These are phyloP conservation scores for Bruguiera hainesii DNA, from an alignment of 441 rosid species.

Conservation along the genomic window DNA sequence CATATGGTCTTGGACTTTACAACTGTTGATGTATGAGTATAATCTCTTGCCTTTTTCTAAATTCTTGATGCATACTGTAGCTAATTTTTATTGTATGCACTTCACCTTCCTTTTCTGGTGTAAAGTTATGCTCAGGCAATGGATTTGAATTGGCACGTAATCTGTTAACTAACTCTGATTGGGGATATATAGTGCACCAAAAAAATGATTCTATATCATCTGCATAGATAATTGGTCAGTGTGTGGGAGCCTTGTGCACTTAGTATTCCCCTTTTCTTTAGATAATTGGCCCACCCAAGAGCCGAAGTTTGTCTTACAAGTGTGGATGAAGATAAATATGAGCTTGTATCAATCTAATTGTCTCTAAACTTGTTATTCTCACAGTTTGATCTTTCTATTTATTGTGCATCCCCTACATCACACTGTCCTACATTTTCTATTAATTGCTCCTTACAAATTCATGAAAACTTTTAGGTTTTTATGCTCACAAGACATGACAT, in stretches of 20 bases:
- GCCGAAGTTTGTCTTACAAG: too few species aligned
- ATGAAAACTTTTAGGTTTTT: background rate
- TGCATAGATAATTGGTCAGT: background rate
- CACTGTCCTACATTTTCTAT: background rate
- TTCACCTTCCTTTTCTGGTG: background rate
- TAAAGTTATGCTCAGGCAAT: background rate
- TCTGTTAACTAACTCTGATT: background rate
- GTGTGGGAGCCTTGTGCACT: too few species aligned
- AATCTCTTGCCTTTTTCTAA: background rate
- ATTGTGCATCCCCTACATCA: background rate
- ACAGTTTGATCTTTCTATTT: background rate
- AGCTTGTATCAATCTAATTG: background rate
- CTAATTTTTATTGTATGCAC: background rate
- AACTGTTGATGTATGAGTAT: background rate
- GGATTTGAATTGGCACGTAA: background rate
- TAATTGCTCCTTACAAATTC: background rate
- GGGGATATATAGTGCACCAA: background rate
- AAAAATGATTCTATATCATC: background rate
- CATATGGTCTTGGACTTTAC: constrained; percentile 1
- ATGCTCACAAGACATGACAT: constrained; percentile 1
- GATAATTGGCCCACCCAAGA: too few species aligned
- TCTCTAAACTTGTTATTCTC: constrained; percentile 1
- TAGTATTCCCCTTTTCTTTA: too few species aligned
- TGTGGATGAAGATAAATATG: background rate
- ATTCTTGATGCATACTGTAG: background rate